These are phyloP conservation scores for Fusarium beomiforme DNA, from an alignment of 2,329 filamentous ascomycete genomes.

Conservation along the genomic window DNA sequence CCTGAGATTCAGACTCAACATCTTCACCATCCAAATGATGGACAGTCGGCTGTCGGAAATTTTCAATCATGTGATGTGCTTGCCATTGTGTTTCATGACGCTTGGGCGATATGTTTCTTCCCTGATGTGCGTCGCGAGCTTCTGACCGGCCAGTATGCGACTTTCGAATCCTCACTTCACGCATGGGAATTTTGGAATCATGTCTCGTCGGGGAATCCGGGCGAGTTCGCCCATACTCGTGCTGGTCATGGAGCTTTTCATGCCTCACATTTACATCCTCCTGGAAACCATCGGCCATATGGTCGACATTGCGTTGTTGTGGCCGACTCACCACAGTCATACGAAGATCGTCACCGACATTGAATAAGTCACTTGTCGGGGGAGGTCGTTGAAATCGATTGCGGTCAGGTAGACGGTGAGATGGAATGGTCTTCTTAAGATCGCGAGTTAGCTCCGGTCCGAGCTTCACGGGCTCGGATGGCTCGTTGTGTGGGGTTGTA, in stretches of 20 bases:
- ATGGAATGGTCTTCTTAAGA: slow-evolving; percentile 36
- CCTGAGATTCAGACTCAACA: slow-evolving; percentile 30
- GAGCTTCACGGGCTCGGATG: slow-evolving; percentile 36
- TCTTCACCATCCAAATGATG: slow-evolving; percentile 41
- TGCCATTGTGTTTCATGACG: slow-evolving; percentile 35
- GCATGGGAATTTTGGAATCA: slow-evolving; percentile 52
- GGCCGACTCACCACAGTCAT: slow-evolving; percentile 48
- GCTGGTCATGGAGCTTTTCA: slow-evolving; percentile 25
- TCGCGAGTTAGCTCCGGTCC: slow-evolving; percentile 38
- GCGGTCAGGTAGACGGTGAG: slow-evolving; percentile 16
- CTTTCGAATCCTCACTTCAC: slow-evolving; percentile 48
- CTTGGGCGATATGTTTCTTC: slow-evolving; percentile 43
- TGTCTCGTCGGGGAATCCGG: slow-evolving; percentile 40
- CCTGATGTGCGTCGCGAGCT: slow-evolving; percentile 30
- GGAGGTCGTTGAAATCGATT: slow-evolving; percentile 21
- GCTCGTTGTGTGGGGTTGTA: slow-evolving; percentile 50
- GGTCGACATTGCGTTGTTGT: slow-evolving; percentile 38
- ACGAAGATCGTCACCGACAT: slow-evolving; percentile 50
- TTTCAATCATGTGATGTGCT: slow-evolving; percentile 24
- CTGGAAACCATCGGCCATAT: slow-evolving; percentile 49
- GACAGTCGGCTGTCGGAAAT: slow-evolving; percentile 27
- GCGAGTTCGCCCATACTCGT: slow-evolving; percentile 28
- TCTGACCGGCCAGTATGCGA: slow-evolving; percentile 38
- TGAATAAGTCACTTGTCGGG: slow-evolving; percentile 27
- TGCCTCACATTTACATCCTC: slow-evolving; percentile 31